phyloP scores from a whole-genome alignment of 2,329 filamentous ascomycete species.

The Thermothelomyces thermophilus region DNA sequence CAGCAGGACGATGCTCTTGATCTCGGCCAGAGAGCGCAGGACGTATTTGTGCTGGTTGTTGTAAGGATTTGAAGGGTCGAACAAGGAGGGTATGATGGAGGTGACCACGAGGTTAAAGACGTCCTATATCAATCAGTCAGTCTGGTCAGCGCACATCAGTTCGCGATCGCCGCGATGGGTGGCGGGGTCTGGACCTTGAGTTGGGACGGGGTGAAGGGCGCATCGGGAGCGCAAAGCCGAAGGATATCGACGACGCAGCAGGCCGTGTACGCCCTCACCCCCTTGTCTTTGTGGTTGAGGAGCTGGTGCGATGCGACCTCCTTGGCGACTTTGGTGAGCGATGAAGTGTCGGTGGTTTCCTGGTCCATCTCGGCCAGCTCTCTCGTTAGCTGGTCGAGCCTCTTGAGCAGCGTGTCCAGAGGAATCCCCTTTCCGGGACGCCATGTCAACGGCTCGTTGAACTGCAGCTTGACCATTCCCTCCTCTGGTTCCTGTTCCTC shows the following conservation, averaged over 20 bases:
- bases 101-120: slow-evolving; percentile 87
- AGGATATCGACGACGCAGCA: slow-evolving; percentile 91
- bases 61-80: slow-evolving; percentile 82
- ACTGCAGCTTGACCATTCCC: slow-evolving; percentile 52
- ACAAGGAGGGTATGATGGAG: slow-evolving; percentile 74
- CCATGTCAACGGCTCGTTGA: slow-evolving; percentile 85
- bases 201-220: slow-evolving; percentile 84
- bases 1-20: slow-evolving; percentile 90
- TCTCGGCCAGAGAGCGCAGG: slow-evolving; percentile 77
- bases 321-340: slow-evolving; percentile 75
- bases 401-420: slow-evolving; percentile 71
- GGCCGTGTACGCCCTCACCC: slow-evolving; percentile 81
- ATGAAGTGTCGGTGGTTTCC: slow-evolving; percentile 74
- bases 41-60: slow-evolving; percentile 91
- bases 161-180: too few species aligned
- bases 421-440: slow-evolving; percentile 84
- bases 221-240: slow-evolving; percentile 86
- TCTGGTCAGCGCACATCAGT: slow-evolving; percentile 20
- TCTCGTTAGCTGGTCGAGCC: slow-evolving; percentile 71
- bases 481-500: slow-evolving; percentile 36
- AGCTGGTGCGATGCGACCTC: slow-evolving; percentile 78
- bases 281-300: slow-evolving; percentile 84
- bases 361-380: slow-evolving; percentile 85
- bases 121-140: slow-evolving; percentile 50
- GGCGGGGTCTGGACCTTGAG: slow-evolving; percentile 62